Conservation (phyloP, 1,139 yeast genomes). For the Pichia sp. region DNA sequence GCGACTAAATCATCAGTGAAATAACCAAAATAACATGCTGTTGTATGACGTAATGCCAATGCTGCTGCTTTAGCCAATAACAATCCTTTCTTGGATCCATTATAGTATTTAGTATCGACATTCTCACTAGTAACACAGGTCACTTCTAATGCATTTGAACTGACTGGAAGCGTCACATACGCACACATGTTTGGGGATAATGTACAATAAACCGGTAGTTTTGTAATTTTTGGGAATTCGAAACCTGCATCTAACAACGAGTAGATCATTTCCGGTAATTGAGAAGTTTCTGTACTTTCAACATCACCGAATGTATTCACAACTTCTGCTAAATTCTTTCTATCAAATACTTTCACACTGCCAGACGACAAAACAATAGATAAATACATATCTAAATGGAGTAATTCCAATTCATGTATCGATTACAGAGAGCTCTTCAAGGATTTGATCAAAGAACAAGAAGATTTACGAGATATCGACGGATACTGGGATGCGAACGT, state of each 20-base stretch:
- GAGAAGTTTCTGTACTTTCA: neutral
- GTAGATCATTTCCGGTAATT: constrained; percentile 38
- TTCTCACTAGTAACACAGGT: constrained; percentile 24
- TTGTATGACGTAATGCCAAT: constrained; percentile 63
- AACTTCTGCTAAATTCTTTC: constrained; percentile 34
- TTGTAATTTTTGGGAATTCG: constrained; percentile 38
- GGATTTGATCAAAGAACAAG: constrained; percentile 49
- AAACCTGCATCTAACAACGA: constrained; percentile 61
- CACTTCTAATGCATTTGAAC: constrained; percentile 30
- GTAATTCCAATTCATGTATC: constrained; percentile 47
- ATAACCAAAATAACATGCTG: constrained; percentile 62
- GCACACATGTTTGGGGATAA: constrained; percentile 62
- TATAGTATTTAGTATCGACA: constrained; percentile 28
- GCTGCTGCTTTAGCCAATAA: constrained; percentile 52
- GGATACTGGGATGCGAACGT: constrained; percentile 18
- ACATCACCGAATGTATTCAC: constrained; percentile 22
- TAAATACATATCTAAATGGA: constrained; percentile 32
- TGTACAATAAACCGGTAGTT: constrained; percentile 40
- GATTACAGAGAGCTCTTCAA: constrained; percentile 51
- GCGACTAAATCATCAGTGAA: constrained; percentile 68
- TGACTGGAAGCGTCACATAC: constrained; percentile 37
- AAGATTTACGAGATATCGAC: constrained; percentile 17
- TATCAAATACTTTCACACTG: constrained; percentile 41
- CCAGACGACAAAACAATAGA: constrained; percentile 42
- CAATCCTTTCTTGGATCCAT: constrained; percentile 32